A percentile compares a stretch with the other conserved stretches of the same genome.
These are phyloP conservation scores for Collybia nuda DNA, from an alignment of 768 basidiomycete genomes.

Conservation along the genomic window DNA sequence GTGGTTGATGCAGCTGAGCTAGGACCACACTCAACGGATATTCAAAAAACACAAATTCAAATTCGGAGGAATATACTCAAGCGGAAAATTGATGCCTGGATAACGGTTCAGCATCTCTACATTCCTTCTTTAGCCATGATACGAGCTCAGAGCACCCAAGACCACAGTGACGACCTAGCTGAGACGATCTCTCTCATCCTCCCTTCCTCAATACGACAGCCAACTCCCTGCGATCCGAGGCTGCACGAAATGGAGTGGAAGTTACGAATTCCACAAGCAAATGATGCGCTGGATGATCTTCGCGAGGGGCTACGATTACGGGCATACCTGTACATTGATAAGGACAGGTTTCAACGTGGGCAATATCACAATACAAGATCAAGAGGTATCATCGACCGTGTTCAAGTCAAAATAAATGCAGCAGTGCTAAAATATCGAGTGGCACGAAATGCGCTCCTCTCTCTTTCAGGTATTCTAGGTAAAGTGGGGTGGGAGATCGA, in stretches of 20 bases:
- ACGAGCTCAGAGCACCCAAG: neutral
- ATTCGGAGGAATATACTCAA: neutral
- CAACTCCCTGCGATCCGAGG: neutral
- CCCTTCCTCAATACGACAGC: neutral
- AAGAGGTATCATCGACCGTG: neutral
- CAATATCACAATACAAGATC: neutral
- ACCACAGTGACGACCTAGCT: neutral
- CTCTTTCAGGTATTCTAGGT: neutral
- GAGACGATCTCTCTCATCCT: neutral
- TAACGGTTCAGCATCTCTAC: neutral
- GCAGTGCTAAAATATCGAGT: neutral
- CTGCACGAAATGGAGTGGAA: slow-evolving; percentile 1
- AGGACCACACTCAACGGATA: slow-evolving; percentile 1
- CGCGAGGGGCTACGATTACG: no score
- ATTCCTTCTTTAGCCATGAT: neutral
- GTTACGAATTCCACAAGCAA: neutral
- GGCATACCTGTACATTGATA: no score
- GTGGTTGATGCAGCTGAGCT: neutral
- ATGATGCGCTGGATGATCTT: no score
- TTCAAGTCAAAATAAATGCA: neutral
- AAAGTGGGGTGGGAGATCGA: neutral
- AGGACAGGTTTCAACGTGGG: no score
- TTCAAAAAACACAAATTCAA: neutral
- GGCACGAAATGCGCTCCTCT: neutral
- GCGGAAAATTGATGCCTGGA: slow-evolving; percentile 1